phyloP scores from a whole-genome alignment of 768 basidiomycete species.

The Cystoderma amianthinum region DNA sequence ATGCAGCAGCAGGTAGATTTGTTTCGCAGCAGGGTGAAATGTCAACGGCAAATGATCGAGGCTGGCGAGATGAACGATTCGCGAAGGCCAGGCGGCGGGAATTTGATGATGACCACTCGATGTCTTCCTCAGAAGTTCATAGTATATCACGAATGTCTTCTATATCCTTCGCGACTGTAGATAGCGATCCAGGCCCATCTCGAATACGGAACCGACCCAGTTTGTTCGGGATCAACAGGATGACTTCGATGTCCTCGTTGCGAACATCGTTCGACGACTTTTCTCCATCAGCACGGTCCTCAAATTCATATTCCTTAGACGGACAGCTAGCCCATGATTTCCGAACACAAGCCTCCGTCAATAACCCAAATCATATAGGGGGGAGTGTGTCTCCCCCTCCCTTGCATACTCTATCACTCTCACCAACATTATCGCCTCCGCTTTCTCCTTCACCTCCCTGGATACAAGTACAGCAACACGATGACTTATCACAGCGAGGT shows the following conservation, averaged over 20 bases:
- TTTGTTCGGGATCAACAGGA: slow-evolving; percentile 62
- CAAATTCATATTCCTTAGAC: slow-evolving; percentile 73
- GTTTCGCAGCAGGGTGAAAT: slow-evolving; percentile 18
- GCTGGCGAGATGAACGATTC: slow-evolving; percentile 56
- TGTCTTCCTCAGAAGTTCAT: slow-evolving; percentile 83
- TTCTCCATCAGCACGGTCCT: slow-evolving; percentile 66
- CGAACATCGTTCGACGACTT: slow-evolving; percentile 72
- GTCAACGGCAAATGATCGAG: slow-evolving; percentile 18
- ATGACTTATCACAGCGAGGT: slow-evolving; percentile 23
- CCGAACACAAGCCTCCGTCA: slow-evolving; percentile 61
- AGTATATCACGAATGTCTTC: slow-evolving; percentile 69
- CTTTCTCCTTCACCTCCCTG: slow-evolving; percentile 45
- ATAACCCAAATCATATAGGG: slow-evolving; percentile 38
- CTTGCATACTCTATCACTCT: slow-evolving; percentile 66
- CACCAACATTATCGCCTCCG: slow-evolving; percentile 50
- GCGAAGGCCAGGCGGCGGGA: slow-evolving; percentile 77
- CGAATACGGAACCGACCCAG: slow-evolving; percentile 58
- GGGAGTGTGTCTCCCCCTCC: slow-evolving; percentile 73
- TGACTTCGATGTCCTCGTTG: slow-evolving; percentile 71
- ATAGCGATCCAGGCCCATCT: slow-evolving; percentile 79
- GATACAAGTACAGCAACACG: slow-evolving; percentile 40
- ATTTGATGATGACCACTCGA: slow-evolving; percentile 86
- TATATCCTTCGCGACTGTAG: slow-evolving; percentile 77
- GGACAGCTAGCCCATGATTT: slow-evolving; percentile 74
- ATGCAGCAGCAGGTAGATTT: slow-evolving; percentile 59